Base-by-base conservation (phyloP, 805 yeast species). In the Lachancea fermentati region DNA sequence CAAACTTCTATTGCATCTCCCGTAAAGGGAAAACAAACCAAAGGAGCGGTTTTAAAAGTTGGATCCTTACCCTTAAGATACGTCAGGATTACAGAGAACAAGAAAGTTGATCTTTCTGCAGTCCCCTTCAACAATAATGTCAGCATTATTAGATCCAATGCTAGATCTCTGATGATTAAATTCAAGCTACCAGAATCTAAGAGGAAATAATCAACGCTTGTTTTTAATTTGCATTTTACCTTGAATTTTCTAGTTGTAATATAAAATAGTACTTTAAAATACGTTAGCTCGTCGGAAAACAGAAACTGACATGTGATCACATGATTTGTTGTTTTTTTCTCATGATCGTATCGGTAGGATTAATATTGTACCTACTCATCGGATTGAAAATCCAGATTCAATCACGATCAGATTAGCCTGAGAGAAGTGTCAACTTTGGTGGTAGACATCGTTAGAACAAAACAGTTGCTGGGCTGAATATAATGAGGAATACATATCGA, bases 41-140 rank as follows among this genome's bases (percentile, higher is more conserved):
- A 52, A 29, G 44, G 48, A 32, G 32, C 34, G 0, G 47, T 57
- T 1, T 50, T 52, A 25, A 56, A 49, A 37, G 41, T 59, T 6
- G 65, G 65, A 2, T 33, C 51, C 3, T 37, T 60, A 11, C 63
- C 70, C 18, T 39, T 68, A 16, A 56, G 78, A 48, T 73, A 63
- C 45, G 72, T 74, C 26, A 71, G 59, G 44, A 68, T 75, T 6
- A 52, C 62, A 2, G 52, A 60, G 1, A 54, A 50, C 3, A 51
- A 56, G n/a, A 66, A 60, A 44, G 59, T 73, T 1, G 51, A 58
- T 12, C 47, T 69, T 1, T 75, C 79, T 0, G 63, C 72, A 2
- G 62, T 58, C 3, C 77, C 79, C 5, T 66, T 69, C 48, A 57
- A 52, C 30, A 41, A 50, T 13, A 44, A 41, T 17, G 63, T 61